phyloP scores from a whole-genome alignment of 164 flowering plant species.

The Cinnamomum micranthum region DNA sequence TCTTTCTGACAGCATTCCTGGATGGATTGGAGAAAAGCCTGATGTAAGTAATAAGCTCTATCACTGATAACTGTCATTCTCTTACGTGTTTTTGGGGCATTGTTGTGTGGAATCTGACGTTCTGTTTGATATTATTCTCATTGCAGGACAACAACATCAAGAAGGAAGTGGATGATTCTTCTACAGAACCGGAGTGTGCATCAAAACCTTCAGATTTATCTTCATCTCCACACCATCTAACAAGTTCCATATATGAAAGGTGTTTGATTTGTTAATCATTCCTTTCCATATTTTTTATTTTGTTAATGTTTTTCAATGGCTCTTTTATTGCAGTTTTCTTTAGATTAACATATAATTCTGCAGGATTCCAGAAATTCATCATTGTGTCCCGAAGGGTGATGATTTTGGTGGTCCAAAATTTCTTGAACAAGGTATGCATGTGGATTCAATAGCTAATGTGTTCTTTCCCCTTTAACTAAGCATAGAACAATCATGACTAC shows the following conservation, averaged over 20 bases:
- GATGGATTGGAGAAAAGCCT: conserved; percentile 29
- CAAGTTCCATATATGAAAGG: conserved; percentile 3
- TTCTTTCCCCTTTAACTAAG: neutral
- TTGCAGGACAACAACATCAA: conserved; percentile 19
- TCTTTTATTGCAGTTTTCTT: neutral
- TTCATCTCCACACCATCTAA: conserved; percentile 12
- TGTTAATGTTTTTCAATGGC: neutral
- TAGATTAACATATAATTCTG: neutral
- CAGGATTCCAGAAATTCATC: conserved; percentile 21
- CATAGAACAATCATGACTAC: neutral
- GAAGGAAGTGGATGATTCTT: conserved; percentile 11
- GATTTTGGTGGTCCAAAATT: conserved; percentile 12
- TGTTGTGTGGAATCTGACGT: neutral
- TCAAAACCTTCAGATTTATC: conserved; percentile 15
- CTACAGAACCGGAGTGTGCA: conserved; percentile 11
- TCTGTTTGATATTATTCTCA: conserved; percentile 6
- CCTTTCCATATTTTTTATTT: neutral
- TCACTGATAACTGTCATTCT: neutral
- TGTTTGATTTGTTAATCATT: neutral
- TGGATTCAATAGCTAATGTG: neutral
- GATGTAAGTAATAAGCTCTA: conserved; percentile 26
- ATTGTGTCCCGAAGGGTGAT: conserved; percentile 12
- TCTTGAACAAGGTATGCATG: conserved; percentile 22
- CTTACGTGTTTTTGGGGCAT: neutral
- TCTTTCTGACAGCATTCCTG: conserved; percentile 44